Conservation (phyloP, 1,139 yeast species). For the Taphrina communis region DNA sequence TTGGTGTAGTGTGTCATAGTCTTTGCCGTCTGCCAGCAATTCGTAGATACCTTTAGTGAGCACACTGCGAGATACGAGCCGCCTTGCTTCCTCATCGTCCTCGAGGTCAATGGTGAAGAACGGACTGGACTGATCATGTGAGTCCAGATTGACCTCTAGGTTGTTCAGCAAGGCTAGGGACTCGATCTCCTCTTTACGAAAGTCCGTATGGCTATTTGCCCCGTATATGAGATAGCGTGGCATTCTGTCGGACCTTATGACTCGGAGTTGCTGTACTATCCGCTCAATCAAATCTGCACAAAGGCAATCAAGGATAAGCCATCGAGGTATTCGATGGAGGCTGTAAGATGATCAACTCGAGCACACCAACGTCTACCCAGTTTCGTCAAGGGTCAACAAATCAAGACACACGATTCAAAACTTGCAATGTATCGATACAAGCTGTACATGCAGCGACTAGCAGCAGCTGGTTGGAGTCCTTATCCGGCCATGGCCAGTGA, state of each 20-base stretch:
- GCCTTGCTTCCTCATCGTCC: conserved; percentile 68
- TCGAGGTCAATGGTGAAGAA: conserved; percentile 71
- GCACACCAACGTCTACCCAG: no score
- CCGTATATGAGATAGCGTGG: conserved; percentile 67
- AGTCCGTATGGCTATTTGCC: conserved; percentile 82
- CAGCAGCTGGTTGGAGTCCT: no score
- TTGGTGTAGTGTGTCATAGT: conserved; percentile 64
- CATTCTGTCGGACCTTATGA: not conserved
- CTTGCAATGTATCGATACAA: no score
- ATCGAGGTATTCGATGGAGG: no score
- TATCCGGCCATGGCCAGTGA: no score
- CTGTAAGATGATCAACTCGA: no score
- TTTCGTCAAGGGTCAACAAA: no score
- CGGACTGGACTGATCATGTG: conserved; percentile 62
- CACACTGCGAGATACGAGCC: conserved; percentile 70
- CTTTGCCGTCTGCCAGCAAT: conserved; percentile 75
- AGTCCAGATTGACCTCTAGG: conserved; percentile 64
- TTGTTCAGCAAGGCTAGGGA: conserved; percentile 73
- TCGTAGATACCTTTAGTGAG: conserved; percentile 80
- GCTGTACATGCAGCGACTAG: no score
- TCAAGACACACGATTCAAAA: no score
- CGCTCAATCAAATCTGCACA: no score
- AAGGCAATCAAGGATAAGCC: no score
- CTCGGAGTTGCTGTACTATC: no score
- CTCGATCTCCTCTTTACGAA: conserved; percentile 81